Evolutionary conservation across 1,139 yeast genomes (phyloP), one percentile per base, ranked within the genome.

Genomic region (Hanseniaspora uvarum): DNA sequence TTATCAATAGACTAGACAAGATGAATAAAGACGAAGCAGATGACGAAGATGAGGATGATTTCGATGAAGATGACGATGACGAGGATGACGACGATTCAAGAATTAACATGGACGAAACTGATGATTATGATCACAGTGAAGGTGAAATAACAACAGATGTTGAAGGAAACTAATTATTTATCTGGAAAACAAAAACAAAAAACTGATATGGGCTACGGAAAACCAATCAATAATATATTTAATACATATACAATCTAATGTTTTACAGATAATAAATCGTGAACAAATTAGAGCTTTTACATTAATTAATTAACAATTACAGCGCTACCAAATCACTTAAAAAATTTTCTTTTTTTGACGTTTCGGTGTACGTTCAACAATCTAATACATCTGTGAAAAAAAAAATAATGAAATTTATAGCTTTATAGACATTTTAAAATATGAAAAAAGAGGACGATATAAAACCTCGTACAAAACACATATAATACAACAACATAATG

Each of bases 1-100:
- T 87, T 55, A 80, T 86, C 52, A 75, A 79, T 56, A 74, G 73
- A 59, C 55, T 72, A 30, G 58, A 56, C 40, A 55, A 44, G 30
- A 56, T 57, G 54, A 45, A 53, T 5, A 54, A 45, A 14, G 55
- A 40, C 38, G 43, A 50, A 8, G 45, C 58, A 21, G 56, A 55
- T 5, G 52, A 65, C 30, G 60, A 60, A 16, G 59, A 63, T 24
- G 63, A 62, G 12, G 63, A 61, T 18, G 60, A 59, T 16, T 63
- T 26, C 28, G 28, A n/a, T n/a, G n/a, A 26, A 26, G 28, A 61
- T 40, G 63, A 52, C 4, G 58, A 56, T 38, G 62, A 53, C 11
- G 55, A 59, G 4, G 63, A 58, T 33, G 65, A 62, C 1, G 68
- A 63, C 3, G 68, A 61, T 1, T 65, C 63, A 0, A 64, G 60